Evolutionary conservation across 805 yeast species (phyloP), one percentile per base, ranked within the genome.

Genomic region (Candida golubevii): DNA sequence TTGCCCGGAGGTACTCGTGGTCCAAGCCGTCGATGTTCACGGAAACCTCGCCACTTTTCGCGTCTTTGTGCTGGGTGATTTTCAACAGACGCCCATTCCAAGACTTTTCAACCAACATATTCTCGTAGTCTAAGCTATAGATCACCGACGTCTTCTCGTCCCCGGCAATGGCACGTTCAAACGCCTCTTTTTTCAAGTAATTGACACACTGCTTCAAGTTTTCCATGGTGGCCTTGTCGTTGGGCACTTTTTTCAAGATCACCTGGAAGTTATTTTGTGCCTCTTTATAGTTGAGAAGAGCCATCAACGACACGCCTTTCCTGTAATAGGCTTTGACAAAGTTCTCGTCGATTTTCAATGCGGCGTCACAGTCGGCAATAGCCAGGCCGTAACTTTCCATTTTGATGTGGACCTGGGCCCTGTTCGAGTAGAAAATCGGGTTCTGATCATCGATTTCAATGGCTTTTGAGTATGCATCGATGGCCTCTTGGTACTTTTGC

Each of bases 331-430:
- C 89, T 63, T 91, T 91, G 31, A 82, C 66, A 57, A 87, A 85
- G 14, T 67, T 59, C 1, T 82, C 75, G 59, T 91, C 88, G 8
- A 83, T 57, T 38, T 73, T 76, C 36, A 93, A 73, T 1, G 97
- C 87, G 36, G 68, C 66, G 30, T 82, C 77, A 54, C 95, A 82
- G 61, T 90, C 97, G n/a, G 63, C 69, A 2, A 90, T 76, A 0
- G 97, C 95, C 42, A 79, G 72, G 4, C 97, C 98, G 61, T 84
- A 90, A 56, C 83, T 83, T 61, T 91, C 99, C 44, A 82, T 63
- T 57, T 88, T 87, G 58, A 91, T 80, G 54, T 89, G 83, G 1
- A 88, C 96, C 61, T 88, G 89, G 0, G 98, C 97, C 51, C 97
- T 74, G 65, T 91, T 91, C 8, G 96, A 83, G 59, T 72, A 88